These are phyloP conservation scores for Colletotrichum nymphaeae DNA, from an alignment of 2,329 filamentous ascomycete species.

Conservation along the genomic window DNA sequence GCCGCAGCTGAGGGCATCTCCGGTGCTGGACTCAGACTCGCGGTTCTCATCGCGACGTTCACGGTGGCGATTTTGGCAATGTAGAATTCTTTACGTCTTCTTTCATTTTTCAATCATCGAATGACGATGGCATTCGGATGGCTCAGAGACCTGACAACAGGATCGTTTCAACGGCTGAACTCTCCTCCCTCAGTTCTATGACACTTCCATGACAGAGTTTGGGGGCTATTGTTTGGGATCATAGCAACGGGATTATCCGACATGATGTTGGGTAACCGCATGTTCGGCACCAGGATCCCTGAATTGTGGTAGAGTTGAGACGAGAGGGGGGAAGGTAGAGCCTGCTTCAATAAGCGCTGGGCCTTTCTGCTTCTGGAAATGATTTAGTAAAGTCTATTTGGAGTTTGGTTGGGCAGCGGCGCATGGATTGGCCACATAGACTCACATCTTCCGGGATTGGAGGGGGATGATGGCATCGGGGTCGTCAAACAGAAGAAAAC, in stretches of 20 bases:
- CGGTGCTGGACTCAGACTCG: constrained; percentile 12
- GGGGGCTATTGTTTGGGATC: neutral
- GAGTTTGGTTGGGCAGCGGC: neutral
- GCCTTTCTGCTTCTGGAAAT: neutral
- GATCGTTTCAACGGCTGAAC: neutral
- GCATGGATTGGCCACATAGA: neutral
- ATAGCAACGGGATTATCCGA: neutral
- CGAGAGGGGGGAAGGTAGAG: neutral
- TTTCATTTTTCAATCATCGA: neutral
- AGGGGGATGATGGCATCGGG: neutral
- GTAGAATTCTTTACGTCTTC: neutral
- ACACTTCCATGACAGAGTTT: neutral
- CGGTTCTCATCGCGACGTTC: constrained; percentile 13
- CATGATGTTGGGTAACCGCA: neutral
- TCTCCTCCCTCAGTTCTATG: no score
- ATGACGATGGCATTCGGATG: neutral
- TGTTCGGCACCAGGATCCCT: neutral
- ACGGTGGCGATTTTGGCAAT: constrained; percentile 16
- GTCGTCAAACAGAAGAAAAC: neutral
- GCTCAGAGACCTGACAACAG: neutral
- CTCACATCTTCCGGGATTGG: neutral
- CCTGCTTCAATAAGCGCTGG: neutral
- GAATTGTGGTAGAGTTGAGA: neutral
- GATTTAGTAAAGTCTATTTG: constrained; percentile 1
- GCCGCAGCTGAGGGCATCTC: neutral